Base-by-base conservation (phyloP, 495 filamentous ascomycete genomes). In the Penicillium dipodomyicola region DNA sequence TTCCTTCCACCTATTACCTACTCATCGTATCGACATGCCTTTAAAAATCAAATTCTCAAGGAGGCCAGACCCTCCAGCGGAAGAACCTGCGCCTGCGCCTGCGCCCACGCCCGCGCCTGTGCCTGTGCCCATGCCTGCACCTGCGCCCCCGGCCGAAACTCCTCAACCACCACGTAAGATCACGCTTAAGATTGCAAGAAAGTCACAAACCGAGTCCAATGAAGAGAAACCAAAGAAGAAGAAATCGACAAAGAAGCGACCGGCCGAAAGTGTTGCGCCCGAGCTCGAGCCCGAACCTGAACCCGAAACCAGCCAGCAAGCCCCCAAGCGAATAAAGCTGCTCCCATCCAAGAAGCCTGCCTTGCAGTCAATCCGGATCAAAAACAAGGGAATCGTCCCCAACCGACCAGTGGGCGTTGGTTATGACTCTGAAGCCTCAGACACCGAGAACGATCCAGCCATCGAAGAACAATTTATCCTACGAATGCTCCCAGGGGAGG, bases 381-480 rank as follows among this genome's bases (percentile, higher is more conserved):
- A 82, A 58, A 72, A 76, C 48, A 84, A 84, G 62, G 82, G 83
- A 0, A 85, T 86, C 42, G 77, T 83, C 0, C 84, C 88, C 0
- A 74, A 73, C 22, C 80, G 89, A 48, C 83, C 84, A 1, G 68
- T 74, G 2, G 94, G 92, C 15, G 90, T 94, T 20, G 95, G 92
- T 8, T 98, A 97, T 71, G 94, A 98, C 68, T 96, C 91, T n/a
- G 94, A 97, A 70, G 90, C 92, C 2, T 92, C 90, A 19, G 94
- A 97, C 64, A 84, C 85, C 7, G 94, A 98, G 69, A 65, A 77
- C 3, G 94, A 98, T 64, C 94, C 94, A 0, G 75, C 85, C 0
- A 90, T 94, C 57, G 92, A 97, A 68, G 85, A 91, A 60, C 84
- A 93, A 58, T 89, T 97, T 49, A 83, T 98, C 9, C 71, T 97